These are phyloP conservation scores for Meredithiella fracta DNA, from an alignment of 2,329 filamentous ascomycete genomes.

Conservation along the genomic window DNA sequence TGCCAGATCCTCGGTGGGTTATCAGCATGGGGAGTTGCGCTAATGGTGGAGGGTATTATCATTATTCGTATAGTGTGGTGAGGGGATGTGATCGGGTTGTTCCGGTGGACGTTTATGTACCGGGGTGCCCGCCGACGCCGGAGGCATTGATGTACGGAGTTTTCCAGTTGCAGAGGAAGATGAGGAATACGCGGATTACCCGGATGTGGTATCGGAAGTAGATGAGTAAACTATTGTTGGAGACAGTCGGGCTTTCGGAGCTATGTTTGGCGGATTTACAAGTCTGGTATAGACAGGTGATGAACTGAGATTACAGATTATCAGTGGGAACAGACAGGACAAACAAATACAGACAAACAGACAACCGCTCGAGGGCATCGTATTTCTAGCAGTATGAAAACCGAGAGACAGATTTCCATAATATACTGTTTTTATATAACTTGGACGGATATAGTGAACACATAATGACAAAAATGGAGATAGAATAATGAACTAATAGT, in stretches of 20 bases:
- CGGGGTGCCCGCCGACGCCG: slow-evolving; percentile 49
- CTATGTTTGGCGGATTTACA: background rate
- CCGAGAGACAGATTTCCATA: background rate
- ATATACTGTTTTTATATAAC: background rate
- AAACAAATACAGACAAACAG: slow-evolving; percentile 4
- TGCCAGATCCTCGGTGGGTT: slow-evolving; percentile 83
- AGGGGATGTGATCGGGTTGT: slow-evolving; percentile 62
- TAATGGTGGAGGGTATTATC: slow-evolving; percentile 74
- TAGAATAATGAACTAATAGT: background rate
- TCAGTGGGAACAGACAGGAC: background rate
- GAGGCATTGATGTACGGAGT: slow-evolving; percentile 51
- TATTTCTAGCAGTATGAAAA: background rate
- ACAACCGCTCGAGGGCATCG: background rate
- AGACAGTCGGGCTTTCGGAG: background rate
- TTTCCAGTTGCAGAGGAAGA: slow-evolving; percentile 63
- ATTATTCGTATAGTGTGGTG: slow-evolving; percentile 67
- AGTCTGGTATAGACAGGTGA: slow-evolving; percentile 6
- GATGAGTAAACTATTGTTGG: slow-evolving; percentile 8
- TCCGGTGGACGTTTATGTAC: slow-evolving; percentile 66
- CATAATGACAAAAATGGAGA: background rate
- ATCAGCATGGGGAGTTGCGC: slow-evolving; percentile 70
- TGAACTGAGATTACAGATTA: background rate
- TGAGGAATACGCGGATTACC: slow-evolving; percentile 42
- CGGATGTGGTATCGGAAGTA: slow-evolving; percentile 44
- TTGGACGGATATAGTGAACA: too few species aligned